Evolutionary conservation across 148 eudicot species (phyloP), one percentile per base, ranked within the genome.

Genomic region (Chenopodium berlandieri): DNA sequence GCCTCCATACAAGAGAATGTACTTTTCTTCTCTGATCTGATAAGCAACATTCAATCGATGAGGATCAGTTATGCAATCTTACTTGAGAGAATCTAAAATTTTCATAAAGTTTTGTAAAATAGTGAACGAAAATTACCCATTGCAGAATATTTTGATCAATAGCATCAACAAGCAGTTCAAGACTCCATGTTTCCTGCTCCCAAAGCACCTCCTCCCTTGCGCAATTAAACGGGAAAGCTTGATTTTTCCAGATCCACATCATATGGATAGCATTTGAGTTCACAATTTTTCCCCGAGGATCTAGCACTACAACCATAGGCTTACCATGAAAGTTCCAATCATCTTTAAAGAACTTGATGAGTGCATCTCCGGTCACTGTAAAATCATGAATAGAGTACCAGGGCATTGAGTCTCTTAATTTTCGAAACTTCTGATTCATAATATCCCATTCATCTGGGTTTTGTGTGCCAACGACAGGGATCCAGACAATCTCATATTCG

Each of bases 201-300:
- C 95, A 92, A n/a, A 92, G 84, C 40, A 27, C 69, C 56, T 82
- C 86, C 76, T 92, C 95, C 78, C 89, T 85, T 1, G 6, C 13
- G 76, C 85, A 88, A 14, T 91, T 89, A 77, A 92, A 92, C 64
- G 93, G 93, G 48, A 92, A 92, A 27, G 95, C 93, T 10, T 56
- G 77, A 82, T 87, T 90, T 76, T 90, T 90, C 95, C 95, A 92
- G 17, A 90, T 90, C 91, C 89, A 88, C 95, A 92, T 92, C 95
- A 92, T 92, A 79, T 90, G 93, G 72, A 90, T 81, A 1, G 95
- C 95, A 72, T 92, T 92, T 0, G 91, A 91, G 82, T 87, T 89
- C 73, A 90, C 77, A 69, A 89, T 88, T 73, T 68, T 87, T 10
- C 95, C 95, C 34, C 85, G 88, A n/a, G 91, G 88, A 86, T 91